A percentile compares a stretch with the other conserved stretches of the same genome.
Conservation (phyloP, 805 yeast species). For the Zygoascus ofunaensis region DNA sequence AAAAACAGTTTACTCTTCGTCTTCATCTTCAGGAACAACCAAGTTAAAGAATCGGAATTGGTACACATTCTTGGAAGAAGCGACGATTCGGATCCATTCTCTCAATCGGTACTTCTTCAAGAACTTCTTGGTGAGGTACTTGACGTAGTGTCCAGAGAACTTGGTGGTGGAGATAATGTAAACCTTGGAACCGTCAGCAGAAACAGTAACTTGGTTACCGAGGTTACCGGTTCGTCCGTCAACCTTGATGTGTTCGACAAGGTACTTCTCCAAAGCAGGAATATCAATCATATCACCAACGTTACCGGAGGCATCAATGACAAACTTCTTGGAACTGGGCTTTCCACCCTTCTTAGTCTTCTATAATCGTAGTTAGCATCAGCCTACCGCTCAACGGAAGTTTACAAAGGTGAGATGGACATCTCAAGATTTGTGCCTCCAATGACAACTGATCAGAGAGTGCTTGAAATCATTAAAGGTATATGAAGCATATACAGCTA, state of each 20-base stretch:
- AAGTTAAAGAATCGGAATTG: conserved; percentile 98
- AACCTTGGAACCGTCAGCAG: conserved; percentile 79
- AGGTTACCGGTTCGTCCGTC: conserved; percentile 95
- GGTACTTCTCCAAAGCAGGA: conserved; percentile 94
- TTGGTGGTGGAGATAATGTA: conserved; percentile 85
- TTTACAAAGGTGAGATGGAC: too few relatives aligned
- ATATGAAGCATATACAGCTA: too few relatives aligned
- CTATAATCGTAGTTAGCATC: conserved; percentile 40
- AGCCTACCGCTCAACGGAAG: conserved; percentile 59
- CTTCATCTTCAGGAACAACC: conserved; percentile 91
- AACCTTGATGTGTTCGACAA: conserved; percentile 98
- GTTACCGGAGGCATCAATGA: conserved; percentile 91
- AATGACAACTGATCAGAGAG: too few relatives aligned
- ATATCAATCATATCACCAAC: conserved; percentile 98
- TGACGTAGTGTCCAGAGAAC: conserved; percentile 99
- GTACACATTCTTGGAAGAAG: conserved; percentile 91
- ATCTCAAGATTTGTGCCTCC: neutral
- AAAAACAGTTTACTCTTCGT: conserved; percentile 63
- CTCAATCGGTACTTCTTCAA: conserved; percentile 99
- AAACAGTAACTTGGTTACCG: conserved; percentile 86
- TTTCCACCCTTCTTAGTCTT: conserved; percentile 69
- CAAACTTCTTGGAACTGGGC: conserved; percentile 42
- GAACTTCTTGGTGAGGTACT: conserved; percentile 99
- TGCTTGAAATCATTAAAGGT: too few relatives aligned
- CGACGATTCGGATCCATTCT: conserved; percentile 99